A percentile compares a stretch with the other conserved stretches of the same genome.
These are phyloP conservation scores for Cutaneotrichosporon daszewskae DNA, from an alignment of 1,284 basidiomycete species.

Conservation along the genomic window DNA sequence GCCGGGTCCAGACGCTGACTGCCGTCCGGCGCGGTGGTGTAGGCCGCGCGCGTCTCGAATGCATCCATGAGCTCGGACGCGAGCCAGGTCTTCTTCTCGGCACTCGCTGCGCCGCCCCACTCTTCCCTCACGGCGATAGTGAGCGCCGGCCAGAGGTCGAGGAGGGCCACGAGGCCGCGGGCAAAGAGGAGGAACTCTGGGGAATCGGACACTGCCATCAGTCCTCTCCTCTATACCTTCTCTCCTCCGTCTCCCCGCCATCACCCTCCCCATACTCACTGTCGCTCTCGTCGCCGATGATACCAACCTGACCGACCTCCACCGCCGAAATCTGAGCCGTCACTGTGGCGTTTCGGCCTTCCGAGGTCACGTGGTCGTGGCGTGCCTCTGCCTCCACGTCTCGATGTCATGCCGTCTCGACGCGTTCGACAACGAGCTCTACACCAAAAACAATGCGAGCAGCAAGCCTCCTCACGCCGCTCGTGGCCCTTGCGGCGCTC, in stretches of 20 bases:
- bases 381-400: conserved; percentile 2
- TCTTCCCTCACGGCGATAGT: conserved; percentile 71
- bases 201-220: no score
- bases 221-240: no score
- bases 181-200: conserved; percentile 59
- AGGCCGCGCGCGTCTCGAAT: conserved; percentile 56
- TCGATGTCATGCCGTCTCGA: background rate
- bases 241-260: no score
- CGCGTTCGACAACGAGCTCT: background rate
- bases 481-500: conserved; percentile 8
- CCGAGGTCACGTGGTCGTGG: conserved; percentile 7
- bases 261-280: no score
- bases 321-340: conserved; percentile 2
- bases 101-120: conserved; percentile 72
- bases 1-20: conserved; percentile 19
- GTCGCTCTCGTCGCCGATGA: background rate
- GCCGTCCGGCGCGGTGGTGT: conserved; percentile 14
- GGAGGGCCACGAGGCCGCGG: conserved; percentile 69
- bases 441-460: conserved; percentile 9
- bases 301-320: background rate
- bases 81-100: conserved; percentile 71
- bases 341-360: no score
- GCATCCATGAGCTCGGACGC: conserved; percentile 74
- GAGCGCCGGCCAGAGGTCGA: conserved; percentile 74
- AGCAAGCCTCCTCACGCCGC: conserved; percentile 4